Conservation (phyloP, 768 basidiomycete genomes). For the Hygrophorus pudorinus region DNA sequence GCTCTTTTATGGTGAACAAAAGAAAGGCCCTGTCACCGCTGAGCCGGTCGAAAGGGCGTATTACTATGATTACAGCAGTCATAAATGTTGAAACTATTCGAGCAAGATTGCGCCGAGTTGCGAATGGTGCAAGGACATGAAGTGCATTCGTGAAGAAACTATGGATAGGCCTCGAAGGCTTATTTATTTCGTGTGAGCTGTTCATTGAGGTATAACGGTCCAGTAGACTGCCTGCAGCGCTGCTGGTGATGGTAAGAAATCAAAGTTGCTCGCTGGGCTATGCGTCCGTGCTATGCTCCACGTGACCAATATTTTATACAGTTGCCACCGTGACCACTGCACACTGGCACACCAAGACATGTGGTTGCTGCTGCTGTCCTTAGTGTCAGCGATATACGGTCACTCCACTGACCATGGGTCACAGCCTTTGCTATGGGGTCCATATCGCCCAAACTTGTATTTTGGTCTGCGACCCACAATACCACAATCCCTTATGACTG, state of each 20-base stretch:
- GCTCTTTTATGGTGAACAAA: conserved; percentile 30
- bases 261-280: no score
- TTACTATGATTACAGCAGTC: conserved; percentile 27
- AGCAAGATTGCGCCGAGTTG: conserved; percentile 15
- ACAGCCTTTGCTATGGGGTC: conserved; percentile 63
- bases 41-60: conserved; percentile 28
- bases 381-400: conserved; percentile 29
- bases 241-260: no score
- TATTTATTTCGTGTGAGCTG: no score
- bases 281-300: no score
- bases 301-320: background rate
- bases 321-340: background rate
- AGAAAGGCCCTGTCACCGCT: conserved; percentile 32
- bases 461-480: conserved; percentile 82
- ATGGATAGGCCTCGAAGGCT: no score
- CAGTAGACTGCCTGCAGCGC: no score
- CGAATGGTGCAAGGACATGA: conserved; percentile 2
- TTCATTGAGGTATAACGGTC: no score
- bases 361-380: conserved; percentile 36
- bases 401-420: conserved; percentile 31
- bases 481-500: conserved; percentile 86
- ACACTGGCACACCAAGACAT: conserved; percentile 25
- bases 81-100: conserved; percentile 34
- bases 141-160: no score
- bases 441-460: conserved; percentile 90